Percentiles rank a stretch among this genome's conserved stretches.
These are phyloP conservation scores for Camellia lanceoleosa DNA, from an alignment of 148 eudicot genomes.

Conservation along the genomic window DNA sequence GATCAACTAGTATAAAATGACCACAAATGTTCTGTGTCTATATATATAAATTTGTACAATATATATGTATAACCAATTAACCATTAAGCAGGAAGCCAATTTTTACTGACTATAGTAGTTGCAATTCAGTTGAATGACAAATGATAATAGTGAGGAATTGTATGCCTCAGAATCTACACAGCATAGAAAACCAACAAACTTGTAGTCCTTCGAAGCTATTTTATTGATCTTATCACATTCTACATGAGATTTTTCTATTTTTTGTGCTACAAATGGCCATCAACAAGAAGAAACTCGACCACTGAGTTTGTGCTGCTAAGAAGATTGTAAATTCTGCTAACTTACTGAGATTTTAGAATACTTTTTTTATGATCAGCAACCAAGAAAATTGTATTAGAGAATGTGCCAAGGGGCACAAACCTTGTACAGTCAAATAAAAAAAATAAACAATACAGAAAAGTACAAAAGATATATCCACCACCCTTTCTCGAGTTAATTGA, in stretches of 20 bases:
- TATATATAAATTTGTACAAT: background rate
- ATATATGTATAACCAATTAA: background rate
- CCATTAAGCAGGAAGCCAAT: background rate
- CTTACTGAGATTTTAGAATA: background rate
- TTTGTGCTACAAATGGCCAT: background rate
- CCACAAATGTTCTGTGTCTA: background rate
- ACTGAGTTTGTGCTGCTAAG: background rate
- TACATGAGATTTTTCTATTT: background rate
- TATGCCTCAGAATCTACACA: background rate
- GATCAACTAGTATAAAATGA: too few relatives aligned
- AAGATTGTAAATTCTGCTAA: background rate
- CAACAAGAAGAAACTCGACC: background rate
- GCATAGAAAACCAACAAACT: background rate
- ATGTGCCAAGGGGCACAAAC: too few relatives aligned
- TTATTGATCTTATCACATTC: background rate
- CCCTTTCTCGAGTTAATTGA: too few relatives aligned
- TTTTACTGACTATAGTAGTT: background rate
- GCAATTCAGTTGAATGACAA: background rate
- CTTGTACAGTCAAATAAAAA: too few relatives aligned
- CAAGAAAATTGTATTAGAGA: too few relatives aligned
- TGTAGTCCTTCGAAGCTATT: constrained; percentile 5
- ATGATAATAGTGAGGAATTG: background rate
- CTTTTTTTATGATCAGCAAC: background rate
- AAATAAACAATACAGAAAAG: too few relatives aligned
- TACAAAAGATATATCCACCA: too few relatives aligned